phyloP scores from a whole-genome alignment of 2,329 filamentous ascomycete genomes.

The Exophiala xenobiotica region DNA sequence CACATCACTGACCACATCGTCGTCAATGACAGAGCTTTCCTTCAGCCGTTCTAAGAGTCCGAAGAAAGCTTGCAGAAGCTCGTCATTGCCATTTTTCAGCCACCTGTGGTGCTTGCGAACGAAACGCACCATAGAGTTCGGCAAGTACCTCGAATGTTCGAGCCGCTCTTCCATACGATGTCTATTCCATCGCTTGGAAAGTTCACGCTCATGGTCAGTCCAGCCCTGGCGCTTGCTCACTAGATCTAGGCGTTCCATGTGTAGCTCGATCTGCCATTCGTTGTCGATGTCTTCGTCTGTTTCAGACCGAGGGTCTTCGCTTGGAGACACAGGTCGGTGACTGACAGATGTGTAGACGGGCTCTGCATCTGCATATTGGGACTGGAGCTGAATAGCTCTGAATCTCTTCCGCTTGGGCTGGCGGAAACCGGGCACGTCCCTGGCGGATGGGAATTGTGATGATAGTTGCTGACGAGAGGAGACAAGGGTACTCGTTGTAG shows the following conservation, averaged over 20 bases:
- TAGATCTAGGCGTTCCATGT: constrained; percentile 28
- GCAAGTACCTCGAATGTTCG: constrained; percentile 26
- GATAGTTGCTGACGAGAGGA: background rate
- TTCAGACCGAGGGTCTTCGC: constrained; percentile 28
- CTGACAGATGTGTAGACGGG: constrained; percentile 27
- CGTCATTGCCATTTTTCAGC: constrained; percentile 17
- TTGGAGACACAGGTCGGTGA: constrained; percentile 25
- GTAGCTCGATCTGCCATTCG: constrained; percentile 25
- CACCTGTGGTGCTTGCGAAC: constrained; percentile 26
- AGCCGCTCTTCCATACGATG: constrained; percentile 30
- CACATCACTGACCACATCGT: constrained; percentile 21
- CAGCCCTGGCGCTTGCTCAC: constrained; percentile 18
- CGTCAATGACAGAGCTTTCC: constrained; percentile 21
- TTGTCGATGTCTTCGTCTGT: constrained; percentile 32
- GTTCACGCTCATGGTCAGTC: constrained; percentile 20
- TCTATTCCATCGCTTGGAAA: constrained; percentile 27
- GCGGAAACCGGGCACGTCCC: constrained; percentile 25
- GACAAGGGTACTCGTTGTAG: background rate
- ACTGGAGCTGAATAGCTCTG: constrained; percentile 14
- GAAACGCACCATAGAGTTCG: constrained; percentile 31
- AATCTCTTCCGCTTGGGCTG: constrained; percentile 20
- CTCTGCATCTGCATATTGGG: constrained; percentile 7
- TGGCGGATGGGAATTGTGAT: constrained; percentile 12
- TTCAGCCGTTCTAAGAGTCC: constrained; percentile 23
- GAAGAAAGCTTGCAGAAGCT: constrained; percentile 18